Conservation (phyloP, 306 rosid genomes). For the Herpetospermum pedunculosum region DNA sequence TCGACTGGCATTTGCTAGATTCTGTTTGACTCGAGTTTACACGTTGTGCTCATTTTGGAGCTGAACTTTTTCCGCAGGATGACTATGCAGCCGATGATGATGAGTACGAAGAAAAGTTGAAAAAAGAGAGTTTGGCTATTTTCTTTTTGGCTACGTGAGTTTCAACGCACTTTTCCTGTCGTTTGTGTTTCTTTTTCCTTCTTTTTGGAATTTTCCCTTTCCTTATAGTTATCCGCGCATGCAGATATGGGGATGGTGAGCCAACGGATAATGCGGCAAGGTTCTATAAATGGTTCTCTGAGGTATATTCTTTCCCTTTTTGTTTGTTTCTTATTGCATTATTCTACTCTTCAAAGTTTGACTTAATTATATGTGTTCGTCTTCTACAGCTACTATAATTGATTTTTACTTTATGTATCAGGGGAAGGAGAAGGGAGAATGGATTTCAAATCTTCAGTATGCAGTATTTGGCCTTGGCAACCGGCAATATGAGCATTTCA, state of each 20-base stretch:
- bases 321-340: neutral
- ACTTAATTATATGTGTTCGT: neutral
- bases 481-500: conserved; percentile 97
- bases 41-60: neutral
- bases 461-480: conserved; percentile 98
- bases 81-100: conserved; percentile 84
- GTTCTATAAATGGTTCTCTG: conserved; percentile 88
- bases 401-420: conserved; percentile 17
- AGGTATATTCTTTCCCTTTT: conserved; percentile 31
- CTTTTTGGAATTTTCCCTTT: neutral
- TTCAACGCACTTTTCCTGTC: neutral
- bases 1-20: neutral
- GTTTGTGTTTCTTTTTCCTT: neutral
- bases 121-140: conserved; percentile 50
- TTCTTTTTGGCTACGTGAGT: conserved; percentile 96
- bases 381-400: neutral
- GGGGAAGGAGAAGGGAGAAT: conserved; percentile 73
- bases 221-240: conserved; percentile 9
- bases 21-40: neutral
- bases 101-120: conserved; percentile 62
- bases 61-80: conserved; percentile 37
- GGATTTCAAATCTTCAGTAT: conserved; percentile 66
- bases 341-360: neutral
- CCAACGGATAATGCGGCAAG: conserved; percentile 95
- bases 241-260: conserved; percentile 98